These are phyloP conservation scores for Nelumbo lutea DNA, from an alignment of 164 flowering plant species.

Conservation along the genomic window DNA sequence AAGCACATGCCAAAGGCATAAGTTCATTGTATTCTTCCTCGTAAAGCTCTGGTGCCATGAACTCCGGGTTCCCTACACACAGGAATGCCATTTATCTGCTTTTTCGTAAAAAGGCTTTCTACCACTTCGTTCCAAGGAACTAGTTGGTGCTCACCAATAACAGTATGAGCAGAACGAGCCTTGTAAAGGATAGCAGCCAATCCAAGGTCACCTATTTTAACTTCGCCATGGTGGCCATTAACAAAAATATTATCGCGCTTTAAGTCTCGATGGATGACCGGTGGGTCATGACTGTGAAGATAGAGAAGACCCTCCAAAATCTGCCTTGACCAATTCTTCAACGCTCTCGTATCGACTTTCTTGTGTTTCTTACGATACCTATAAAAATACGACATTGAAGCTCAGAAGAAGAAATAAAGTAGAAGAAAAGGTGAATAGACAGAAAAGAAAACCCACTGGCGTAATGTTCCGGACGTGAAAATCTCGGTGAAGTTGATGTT, in stretches of 20 bases:
- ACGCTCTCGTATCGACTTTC: constrained; percentile 78
- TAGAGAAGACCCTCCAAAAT: constrained; percentile 82
- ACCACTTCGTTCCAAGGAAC: constrained; percentile 2
- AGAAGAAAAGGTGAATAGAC: background rate
- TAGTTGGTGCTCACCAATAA: constrained; percentile 52
- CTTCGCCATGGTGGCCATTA: constrained; percentile 95
- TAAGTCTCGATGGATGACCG: constrained; percentile 86
- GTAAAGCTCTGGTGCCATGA: constrained; percentile 99
- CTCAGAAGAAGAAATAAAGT: background rate
- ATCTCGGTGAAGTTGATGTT: constrained; percentile 90
- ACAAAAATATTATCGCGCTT: constrained; percentile 95
- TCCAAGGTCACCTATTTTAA: constrained; percentile 92
- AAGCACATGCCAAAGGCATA: constrained; percentile 98
- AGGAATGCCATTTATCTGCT: background rate
- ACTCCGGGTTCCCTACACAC: constrained; percentile 80
- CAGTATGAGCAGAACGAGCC: constrained; percentile 87
- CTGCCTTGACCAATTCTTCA: constrained; percentile 98
- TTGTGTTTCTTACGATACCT: constrained; percentile 95
- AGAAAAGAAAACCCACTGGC: constrained; percentile 59
- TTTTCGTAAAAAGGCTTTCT: background rate
- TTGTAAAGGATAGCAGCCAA: constrained; percentile 75
- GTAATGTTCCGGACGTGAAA: constrained; percentile 89
- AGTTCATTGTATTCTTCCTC: constrained; percentile 97
- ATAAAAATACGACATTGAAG: background rate
- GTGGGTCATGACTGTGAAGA: constrained; percentile 90